Base-by-base conservation (phyloP, 257 asterid species). In the Cruciata laevipes region DNA sequence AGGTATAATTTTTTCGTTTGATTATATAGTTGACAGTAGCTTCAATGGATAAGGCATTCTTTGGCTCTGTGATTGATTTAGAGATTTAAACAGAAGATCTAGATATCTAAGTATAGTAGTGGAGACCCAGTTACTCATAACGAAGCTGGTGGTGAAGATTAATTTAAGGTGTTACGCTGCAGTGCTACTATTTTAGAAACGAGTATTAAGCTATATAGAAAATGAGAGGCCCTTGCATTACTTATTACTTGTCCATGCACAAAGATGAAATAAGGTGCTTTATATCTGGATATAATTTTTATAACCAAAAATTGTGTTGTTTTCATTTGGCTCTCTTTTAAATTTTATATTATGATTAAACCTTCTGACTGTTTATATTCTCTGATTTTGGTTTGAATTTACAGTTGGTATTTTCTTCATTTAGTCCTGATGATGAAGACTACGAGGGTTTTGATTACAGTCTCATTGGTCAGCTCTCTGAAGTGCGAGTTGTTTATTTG, bases 371-470 rank as follows among this genome's bases (percentile, higher is more conserved):
- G 12, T 55, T 40, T 72, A 20, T 69, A 23, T 63, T 35, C 35
- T 57, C 23, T 55, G 44, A 24, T 61, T 63, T 14, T 59, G 20
- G 62, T 61, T 25, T 72, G 69, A 67, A 67, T 73, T 12, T 80
- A 80, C 88, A 93, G 99, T 73, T 93, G 78, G 87, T 77, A 59
- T 93, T 93, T 74, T 84, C 88, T 79, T 93, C 99, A 18, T 93
- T 81, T 75, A 79, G 76, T 81, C 83, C 89, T 72, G 88, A 82
- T 62, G 99, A 93, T 83, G 97, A 93, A 77, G 97, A 93, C 76
- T 88, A 86, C 65, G 87, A 88, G 75, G 97, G 99, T 66, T 86
- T 83, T 76, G 95, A 93, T n/a, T 93, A 88, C 68, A 86, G 99
- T 84, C 95, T 93, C 79, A 47, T 70, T 49, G 99, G 99, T 61